Percentiles rank a stretch among this genome's conserved stretches.
Evolutionary conservation across 106 monocot genomes (phyloP).

Genomic region (Phalaenopsis aphrodite): DNA sequence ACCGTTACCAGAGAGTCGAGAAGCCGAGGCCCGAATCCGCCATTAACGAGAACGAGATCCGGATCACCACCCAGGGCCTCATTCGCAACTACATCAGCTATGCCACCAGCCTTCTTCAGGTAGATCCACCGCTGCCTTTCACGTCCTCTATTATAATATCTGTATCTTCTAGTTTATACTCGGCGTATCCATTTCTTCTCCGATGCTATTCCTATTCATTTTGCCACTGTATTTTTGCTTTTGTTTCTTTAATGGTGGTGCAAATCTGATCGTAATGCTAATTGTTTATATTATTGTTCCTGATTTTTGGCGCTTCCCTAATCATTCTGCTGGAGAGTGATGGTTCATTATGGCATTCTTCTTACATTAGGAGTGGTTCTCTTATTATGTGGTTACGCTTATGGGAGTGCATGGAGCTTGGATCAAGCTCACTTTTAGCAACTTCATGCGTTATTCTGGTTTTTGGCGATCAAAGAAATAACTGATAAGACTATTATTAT

Average conservation of each 20-base stretch:
- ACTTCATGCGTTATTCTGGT: slow-evolving; percentile 2
- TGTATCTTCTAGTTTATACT: background rate
- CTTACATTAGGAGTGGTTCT: background rate
- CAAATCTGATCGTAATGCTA: background rate
- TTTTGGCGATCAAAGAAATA: background rate
- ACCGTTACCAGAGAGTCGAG: slow-evolving; percentile 31
- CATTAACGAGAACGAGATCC: slow-evolving; percentile 48
- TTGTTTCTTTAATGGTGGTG: background rate
- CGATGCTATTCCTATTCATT: background rate
- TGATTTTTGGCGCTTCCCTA: background rate
- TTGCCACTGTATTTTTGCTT: background rate
- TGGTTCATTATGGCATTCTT: slow-evolving; percentile 1
- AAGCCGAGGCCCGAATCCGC: slow-evolving; percentile 36
- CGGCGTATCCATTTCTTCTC: background rate
- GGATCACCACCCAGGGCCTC: slow-evolving; percentile 39
- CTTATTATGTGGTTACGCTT: background rate
- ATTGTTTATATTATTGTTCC: background rate
- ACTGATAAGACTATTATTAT: background rate
- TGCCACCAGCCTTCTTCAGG: slow-evolving; percentile 43
- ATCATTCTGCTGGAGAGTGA: background rate
- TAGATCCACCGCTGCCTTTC: background rate
- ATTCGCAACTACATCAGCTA: slow-evolving; percentile 50
- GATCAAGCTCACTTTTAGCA: background rate
- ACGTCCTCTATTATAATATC: background rate
- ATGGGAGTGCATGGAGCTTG: background rate